Percentiles rank a stretch among this genome's conserved stretches.
phyloP scores from a whole-genome alignment of 2,329 filamentous ascomycete species.

The Helminthosporium solani region DNA sequence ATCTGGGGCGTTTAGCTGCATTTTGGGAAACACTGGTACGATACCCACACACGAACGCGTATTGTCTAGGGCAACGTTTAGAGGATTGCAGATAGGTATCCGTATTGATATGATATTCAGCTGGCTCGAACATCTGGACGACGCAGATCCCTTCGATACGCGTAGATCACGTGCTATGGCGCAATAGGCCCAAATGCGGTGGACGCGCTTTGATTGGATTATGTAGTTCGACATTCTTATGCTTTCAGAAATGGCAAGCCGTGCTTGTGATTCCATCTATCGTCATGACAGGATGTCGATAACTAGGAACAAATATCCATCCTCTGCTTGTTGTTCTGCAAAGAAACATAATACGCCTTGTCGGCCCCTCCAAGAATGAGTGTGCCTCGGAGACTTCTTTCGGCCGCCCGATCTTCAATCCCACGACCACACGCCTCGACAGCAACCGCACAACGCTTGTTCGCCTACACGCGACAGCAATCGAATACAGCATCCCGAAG shows the following conservation, averaged over 20 bases:
- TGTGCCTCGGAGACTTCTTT: constrained; percentile 29
- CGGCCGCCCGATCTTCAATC: constrained; percentile 21
- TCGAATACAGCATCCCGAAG: constrained; percentile 24
- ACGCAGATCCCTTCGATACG: too few relatives aligned
- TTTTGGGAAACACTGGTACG: too few relatives aligned
- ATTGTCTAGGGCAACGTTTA: too few relatives aligned
- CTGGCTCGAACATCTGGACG: too few relatives aligned
- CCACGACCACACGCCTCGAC: constrained; percentile 10
- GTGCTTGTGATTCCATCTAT: constrained; percentile 5
- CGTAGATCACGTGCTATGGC: neutral
- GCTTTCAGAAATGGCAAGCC: constrained; percentile 13
- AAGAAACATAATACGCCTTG: neutral
- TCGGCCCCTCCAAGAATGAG: constrained; percentile 26
- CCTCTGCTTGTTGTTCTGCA: constrained; percentile 1
- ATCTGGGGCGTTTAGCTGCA: too few relatives aligned
- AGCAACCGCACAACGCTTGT: constrained; percentile 7
- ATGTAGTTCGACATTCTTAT: constrained; percentile 10
- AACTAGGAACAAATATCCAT: constrained; percentile 1
- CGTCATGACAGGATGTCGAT: constrained; percentile 18
- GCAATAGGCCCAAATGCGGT: neutral
- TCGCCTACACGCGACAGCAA: constrained; percentile 19
- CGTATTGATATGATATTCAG: too few relatives aligned
- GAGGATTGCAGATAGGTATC: too few relatives aligned
- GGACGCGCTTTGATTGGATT: constrained; percentile 23
- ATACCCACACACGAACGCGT: too few relatives aligned